Evolutionary conservation across 805 yeast genomes (phyloP).

Genomic region (Starmerella asiatica): DNA sequence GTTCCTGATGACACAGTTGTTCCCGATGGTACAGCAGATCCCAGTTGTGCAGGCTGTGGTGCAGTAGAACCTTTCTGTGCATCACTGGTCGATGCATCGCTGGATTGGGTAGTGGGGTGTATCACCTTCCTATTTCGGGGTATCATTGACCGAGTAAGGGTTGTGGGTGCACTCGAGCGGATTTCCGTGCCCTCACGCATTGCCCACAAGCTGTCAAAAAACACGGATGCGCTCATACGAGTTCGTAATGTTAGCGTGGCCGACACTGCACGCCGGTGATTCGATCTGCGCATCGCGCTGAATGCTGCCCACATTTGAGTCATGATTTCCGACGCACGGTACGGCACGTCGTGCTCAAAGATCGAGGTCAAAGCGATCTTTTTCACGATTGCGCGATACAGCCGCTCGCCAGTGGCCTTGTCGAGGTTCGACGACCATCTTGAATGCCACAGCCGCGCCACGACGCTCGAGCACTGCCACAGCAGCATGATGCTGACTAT

Average conservation of each 20-base stretch:
- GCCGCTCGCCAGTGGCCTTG: conserved; percentile 52
- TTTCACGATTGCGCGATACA: conserved; percentile 27
- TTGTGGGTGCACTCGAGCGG: conserved; percentile 30
- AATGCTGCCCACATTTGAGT: conserved; percentile 85
- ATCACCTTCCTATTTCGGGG: not conserved
- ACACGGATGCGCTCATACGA: conserved; percentile 83
- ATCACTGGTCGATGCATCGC: too few species aligned
- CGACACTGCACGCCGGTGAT: conserved; percentile 29
- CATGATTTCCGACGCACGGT: conserved; percentile 87
- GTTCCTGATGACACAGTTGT: too few species aligned
- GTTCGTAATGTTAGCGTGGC: conserved; percentile 42
- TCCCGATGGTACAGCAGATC: not conserved
- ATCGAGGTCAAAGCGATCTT: conserved; percentile 69
- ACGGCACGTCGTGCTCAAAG: conserved; percentile 81
- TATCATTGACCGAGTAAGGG: conserved; percentile 16
- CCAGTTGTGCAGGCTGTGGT: not conserved
- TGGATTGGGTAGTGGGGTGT: too few species aligned
- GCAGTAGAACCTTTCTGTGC: not conserved
- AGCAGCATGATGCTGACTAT: conserved; percentile 58
- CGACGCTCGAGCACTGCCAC: conserved; percentile 86
- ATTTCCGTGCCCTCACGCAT: conserved; percentile 80
- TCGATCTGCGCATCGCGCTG: conserved; percentile 37
- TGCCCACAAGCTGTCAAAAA: conserved; percentile 79
- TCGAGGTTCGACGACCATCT: conserved; percentile 55
- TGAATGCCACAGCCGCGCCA: conserved; percentile 68